Conservation (phyloP, 2,329 filamentous ascomycete species). For the Aspergillus versicolor region DNA sequence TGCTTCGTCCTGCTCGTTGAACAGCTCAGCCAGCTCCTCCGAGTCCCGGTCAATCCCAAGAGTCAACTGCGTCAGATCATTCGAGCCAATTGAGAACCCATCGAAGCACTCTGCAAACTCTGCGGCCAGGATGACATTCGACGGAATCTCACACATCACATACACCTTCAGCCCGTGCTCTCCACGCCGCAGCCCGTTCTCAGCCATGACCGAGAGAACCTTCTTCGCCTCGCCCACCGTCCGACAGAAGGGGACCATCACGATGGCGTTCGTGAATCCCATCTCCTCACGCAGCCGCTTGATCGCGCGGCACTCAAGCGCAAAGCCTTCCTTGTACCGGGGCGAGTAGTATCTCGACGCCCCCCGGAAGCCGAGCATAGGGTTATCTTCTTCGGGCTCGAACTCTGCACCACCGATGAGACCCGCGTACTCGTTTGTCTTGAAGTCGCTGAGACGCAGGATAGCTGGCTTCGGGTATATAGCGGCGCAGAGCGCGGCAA, state of each 20-base stretch:
- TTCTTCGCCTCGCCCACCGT: conserved; percentile 36
- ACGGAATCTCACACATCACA: conserved; percentile 45
- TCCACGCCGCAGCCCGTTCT: conserved; percentile 39
- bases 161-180: conserved; percentile 39
- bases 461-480: conserved; percentile 41
- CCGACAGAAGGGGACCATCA: conserved; percentile 43
- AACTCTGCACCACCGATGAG: conserved; percentile 43
- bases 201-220: conserved; percentile 37
- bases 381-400: conserved; percentile 41
- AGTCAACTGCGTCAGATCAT: conserved; percentile 42
- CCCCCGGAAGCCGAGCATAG: conserved; percentile 45
- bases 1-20: conserved; percentile 41
- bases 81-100: conserved; percentile 45
- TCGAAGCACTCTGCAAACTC: conserved; percentile 41
- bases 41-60: conserved; percentile 43
- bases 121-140: conserved; percentile 40
- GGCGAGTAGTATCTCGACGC: conserved; percentile 45
- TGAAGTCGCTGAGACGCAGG: conserved; percentile 44
- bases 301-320: conserved; percentile 41
- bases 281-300: conserved; percentile 39
- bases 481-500: conserved; percentile 39
- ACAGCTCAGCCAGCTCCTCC: conserved; percentile 36
- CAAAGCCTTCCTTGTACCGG: conserved; percentile 40
- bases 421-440: conserved; percentile 43
- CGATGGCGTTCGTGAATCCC: conserved; percentile 38